Percentiles rank a stretch among this genome's conserved stretches.
These are phyloP conservation scores for Tulasnella sp. DNA, from an alignment of 768 basidiomycete species.

Conservation along the genomic window DNA sequence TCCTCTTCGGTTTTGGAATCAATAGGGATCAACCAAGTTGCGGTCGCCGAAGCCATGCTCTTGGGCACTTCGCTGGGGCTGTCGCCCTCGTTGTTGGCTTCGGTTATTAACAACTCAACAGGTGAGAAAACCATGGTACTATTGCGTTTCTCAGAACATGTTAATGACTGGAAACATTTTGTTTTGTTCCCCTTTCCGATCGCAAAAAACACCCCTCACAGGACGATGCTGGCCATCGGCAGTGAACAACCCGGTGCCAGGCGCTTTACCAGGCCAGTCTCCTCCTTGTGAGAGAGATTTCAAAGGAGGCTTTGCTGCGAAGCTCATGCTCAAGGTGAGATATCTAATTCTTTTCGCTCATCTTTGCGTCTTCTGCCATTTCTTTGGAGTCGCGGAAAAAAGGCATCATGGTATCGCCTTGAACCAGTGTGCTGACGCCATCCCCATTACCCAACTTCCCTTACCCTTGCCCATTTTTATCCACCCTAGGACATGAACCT, in stretches of 20 bases:
- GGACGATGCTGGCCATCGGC: slow-evolving; percentile 76
- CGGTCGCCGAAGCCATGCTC: slow-evolving; percentile 82
- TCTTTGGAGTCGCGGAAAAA: neutral
- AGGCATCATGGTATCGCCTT: neutral
- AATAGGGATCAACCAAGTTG: slow-evolving; percentile 64
- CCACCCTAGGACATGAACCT: slow-evolving; percentile 69
- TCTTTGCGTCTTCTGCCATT: too few relatives aligned
- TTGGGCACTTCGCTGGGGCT: slow-evolving; percentile 74
- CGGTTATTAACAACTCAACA: slow-evolving; percentile 58
- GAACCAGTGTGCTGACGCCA: neutral
- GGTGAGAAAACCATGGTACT: neutral
- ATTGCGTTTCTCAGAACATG: neutral
- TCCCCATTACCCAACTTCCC: too few relatives aligned
- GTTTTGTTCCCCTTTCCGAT: too few relatives aligned
- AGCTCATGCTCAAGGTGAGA: slow-evolving; percentile 68
- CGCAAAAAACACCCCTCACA: too few relatives aligned
- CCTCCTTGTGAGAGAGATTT: slow-evolving; percentile 77
- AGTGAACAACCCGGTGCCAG: slow-evolving; percentile 80
- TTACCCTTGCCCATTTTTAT: neutral
- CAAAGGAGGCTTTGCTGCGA: slow-evolving; percentile 76
- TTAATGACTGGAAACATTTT: neutral
- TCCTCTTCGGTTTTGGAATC: too few relatives aligned
- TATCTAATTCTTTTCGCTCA: too few relatives aligned
- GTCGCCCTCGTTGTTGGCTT: slow-evolving; percentile 47
- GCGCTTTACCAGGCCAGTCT: slow-evolving; percentile 53